Base-by-base conservation (phyloP, 805 yeast species). In the Schizosaccharomyces cryophilus region DNA sequence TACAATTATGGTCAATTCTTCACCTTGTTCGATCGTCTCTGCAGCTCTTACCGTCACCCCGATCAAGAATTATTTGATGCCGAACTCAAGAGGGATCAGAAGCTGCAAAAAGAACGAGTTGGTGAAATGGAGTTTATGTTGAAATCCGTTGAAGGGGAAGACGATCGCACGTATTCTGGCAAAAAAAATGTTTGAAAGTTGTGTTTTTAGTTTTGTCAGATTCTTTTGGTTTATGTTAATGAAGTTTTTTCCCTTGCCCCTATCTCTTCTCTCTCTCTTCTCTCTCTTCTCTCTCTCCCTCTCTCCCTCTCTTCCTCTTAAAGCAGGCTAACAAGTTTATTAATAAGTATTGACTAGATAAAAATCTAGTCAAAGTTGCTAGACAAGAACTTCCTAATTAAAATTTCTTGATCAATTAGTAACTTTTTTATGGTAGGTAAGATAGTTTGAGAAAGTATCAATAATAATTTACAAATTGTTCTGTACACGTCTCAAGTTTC, bases 1-100 rank as follows among this genome's bases (percentile, higher is more conserved):
- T 93, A 93, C 75, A 93, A 93, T 77, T 93, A 89, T 70, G 98
- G 98, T 48, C 98, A 93, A 74, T 93, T 90, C 75, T 89, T 97
- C 58, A 93, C 98, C 19, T 76, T 93, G 65, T 93, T 98, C 98
- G 98, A 93, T 72, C 83, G 98, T 74, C 74, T 93, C 62, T 97
- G 97, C 61, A 85, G 88, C 58, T 81, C 95, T 31, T 89, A 93
- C 74, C 84, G 97, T 73, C 80, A 81, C 67, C 98, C 98, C 4
- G 97, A 93, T 69, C 80, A 78, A 68, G 85, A 86, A 66, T 76
- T 90, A 66, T 90, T 89, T 71, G 86, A 83, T 69, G 79, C 78
- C 66, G 71, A 77, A 30, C 69, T 73, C 64, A 82, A 78, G 71
- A 79, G 78, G 69, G 81, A 81, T 64, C 73, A 76, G 66, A 72